These are phyloP conservation scores for Penicillium soppii DNA, from an alignment of 495 filamentous ascomycete species.

Conservation along the genomic window DNA sequence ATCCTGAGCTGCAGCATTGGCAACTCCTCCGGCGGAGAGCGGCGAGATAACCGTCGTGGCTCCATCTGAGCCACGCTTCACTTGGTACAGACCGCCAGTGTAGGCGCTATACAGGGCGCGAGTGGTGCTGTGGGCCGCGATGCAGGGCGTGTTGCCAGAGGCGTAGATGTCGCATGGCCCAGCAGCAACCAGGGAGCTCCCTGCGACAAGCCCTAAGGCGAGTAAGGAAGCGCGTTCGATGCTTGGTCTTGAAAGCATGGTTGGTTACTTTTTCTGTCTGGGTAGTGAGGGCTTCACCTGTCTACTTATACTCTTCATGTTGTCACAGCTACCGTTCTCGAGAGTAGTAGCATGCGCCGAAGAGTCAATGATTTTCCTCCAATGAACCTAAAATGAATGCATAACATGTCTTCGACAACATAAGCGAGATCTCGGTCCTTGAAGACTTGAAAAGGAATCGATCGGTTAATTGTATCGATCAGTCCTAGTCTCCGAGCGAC, in stretches of 20 bases:
- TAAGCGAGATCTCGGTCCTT: neutral
- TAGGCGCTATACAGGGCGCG: slow-evolving; percentile 55
- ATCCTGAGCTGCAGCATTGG: slow-evolving; percentile 56
- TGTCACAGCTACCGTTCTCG: neutral
- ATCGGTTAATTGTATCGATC: neutral
- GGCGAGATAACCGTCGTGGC: slow-evolving; percentile 46
- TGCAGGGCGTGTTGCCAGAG: slow-evolving; percentile 51
- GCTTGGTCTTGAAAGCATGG: slow-evolving; percentile 38
- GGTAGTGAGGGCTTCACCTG: too few species aligned
- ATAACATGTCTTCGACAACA: neutral
- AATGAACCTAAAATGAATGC: neutral
- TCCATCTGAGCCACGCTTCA: slow-evolving; percentile 51
- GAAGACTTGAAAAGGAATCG: neutral
- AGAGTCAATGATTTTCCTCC: neutral
- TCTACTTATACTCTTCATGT: neutral
- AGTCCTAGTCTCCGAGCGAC: neutral
- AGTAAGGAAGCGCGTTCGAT: slow-evolving; percentile 29
- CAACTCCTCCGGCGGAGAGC: slow-evolving; percentile 52
- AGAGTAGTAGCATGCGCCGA: neutral
- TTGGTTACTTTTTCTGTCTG: slow-evolving; percentile 20
- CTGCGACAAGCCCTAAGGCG: slow-evolving; percentile 40
- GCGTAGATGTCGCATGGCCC: slow-evolving; percentile 58
- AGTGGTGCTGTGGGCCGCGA: slow-evolving; percentile 60
- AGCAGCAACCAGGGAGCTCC: slow-evolving; percentile 42
- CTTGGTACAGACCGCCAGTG: slow-evolving; percentile 54